These are phyloP conservation scores for Kodamaea nitidulidarum DNA, from an alignment of 805 yeast genomes.

Conservation along the genomic window DNA sequence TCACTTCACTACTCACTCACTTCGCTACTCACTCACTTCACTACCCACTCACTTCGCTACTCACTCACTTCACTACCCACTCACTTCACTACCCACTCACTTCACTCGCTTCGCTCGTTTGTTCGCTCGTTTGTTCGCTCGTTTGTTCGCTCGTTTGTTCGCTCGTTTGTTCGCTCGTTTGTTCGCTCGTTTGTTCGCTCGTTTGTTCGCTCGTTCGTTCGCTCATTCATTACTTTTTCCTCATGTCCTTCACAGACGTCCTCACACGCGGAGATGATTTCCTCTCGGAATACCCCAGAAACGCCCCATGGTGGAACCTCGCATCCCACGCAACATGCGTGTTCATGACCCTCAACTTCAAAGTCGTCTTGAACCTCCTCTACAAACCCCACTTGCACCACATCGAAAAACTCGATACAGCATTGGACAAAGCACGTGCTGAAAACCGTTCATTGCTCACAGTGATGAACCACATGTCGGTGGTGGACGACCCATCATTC, in stretches of 20 bases:
- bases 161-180: too few relatives aligned
- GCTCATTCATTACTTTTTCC: not conserved
- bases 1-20: too few relatives aligned
- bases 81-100: too few relatives aligned
- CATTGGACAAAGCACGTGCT: slow-evolving; percentile 54
- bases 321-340: slow-evolving; percentile 68
- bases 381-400: slow-evolving; percentile 64
- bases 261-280: slow-evolving; percentile 70
- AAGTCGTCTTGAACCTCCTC: slow-evolving; percentile 52
- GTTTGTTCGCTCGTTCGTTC: not conserved
- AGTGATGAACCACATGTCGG: slow-evolving; percentile 89
- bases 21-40: too few relatives aligned
- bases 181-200: too few relatives aligned
- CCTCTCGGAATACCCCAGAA: slow-evolving; percentile 59
- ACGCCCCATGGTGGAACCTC: slow-evolving; percentile 56
- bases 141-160: too few relatives aligned
- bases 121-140: too few relatives aligned
- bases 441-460: slow-evolving; percentile 80
- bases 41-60: too few relatives aligned
- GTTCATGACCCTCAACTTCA: slow-evolving; percentile 61
- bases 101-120: too few relatives aligned
- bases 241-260: slow-evolving; percentile 69
- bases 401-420: slow-evolving; percentile 59
- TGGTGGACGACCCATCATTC: slow-evolving; percentile 84
- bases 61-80: too few relatives aligned